Evolutionary conservation across 1,284 basidiomycete genomes (phyloP), one percentile per base, ranked within the genome.

Genomic region (Rhodotorula sp.): DNA sequence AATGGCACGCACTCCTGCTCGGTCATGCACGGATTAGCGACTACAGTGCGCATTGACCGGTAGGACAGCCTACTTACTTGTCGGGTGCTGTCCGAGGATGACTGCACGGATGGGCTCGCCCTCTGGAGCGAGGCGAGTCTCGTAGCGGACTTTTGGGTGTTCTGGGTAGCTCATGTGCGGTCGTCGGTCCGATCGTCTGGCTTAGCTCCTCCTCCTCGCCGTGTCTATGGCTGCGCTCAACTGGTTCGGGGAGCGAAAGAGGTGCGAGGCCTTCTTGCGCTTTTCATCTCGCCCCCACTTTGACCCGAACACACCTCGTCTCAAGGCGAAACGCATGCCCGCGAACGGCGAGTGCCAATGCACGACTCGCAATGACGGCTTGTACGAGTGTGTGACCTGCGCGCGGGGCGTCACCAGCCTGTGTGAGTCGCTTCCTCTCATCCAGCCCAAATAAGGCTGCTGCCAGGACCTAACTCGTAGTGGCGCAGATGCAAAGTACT

Each of bases 351-450:
- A n/a, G 23, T 12, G 52, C 52, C 23, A 54, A 54, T 15, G 54
- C 29, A n/a, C 10, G n/a, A 21, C 26, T 16, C 26, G 54, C 3
- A 26, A 12, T 16, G 39, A 43, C 39, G 10, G 39, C 12, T 43
- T 43, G 56, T 73, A 62, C 58, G 65, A 62, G 7, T 74, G 73
- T 46, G 56, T 71, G 23, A 39, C 64, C 31, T 74, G 73, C 64
- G 63, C 65, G 2, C 3, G 29, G 0, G 56, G 56, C 3, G 64
- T 67, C 54, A 31, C 56, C 0, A 68, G 68, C 1, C 62, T 72
- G 14, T 75, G 73, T 72, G 3, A 26, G 65, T 29, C 58, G 14
- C 29, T 16, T 29, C 54, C 48, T 18, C 15, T 20, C 34, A 34
- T 34, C 6, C 34, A 5, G 4, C 34, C 34, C 34, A 34, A 34